phyloP scores from a whole-genome alignment of 805 yeast species.

The Cyberlindnera veronae region DNA sequence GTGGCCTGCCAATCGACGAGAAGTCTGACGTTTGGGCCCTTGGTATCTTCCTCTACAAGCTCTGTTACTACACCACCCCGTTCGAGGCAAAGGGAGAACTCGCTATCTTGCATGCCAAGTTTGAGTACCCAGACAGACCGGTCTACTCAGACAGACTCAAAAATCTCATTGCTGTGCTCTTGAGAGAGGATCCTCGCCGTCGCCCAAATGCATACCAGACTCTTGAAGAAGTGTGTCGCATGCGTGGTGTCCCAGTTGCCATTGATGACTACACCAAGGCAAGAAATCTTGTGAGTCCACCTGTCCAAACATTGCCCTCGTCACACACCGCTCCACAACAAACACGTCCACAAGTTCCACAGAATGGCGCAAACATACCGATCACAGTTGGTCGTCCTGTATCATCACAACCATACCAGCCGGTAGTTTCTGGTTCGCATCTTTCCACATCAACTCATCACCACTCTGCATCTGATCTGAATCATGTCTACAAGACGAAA shows the following conservation, averaged over 20 bases:
- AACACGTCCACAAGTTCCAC: conserved; percentile 1
- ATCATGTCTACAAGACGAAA: neutral
- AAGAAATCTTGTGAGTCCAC: no score
- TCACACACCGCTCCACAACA: conserved; percentile 5
- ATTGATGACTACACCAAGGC: conserved; percentile 35
- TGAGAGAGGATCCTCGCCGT: conserved; percentile 62
- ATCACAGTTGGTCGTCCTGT: no score
- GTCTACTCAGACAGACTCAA: conserved; percentile 58
- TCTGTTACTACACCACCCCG: conserved; percentile 81
- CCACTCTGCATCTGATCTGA: conserved; percentile 9
- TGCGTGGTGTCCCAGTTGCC: conserved; percentile 50
- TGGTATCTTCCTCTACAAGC: conserved; percentile 72
- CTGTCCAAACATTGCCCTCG: no score
- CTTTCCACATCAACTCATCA: neutral
- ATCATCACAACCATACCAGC: no score
- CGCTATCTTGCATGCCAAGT: conserved; percentile 57
- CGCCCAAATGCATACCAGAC: conserved; percentile 75
- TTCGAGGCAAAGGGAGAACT: conserved; percentile 65
- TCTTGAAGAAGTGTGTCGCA: conserved; percentile 60
- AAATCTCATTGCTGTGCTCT: conserved; percentile 56
- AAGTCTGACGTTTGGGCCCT: conserved; percentile 86
- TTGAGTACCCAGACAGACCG: conserved; percentile 52
- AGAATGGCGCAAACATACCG: neutral
- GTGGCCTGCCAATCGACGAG: conserved; percentile 71
- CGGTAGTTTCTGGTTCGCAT: no score